A percentile compares a stretch with the other conserved stretches of the same genome.
These are phyloP conservation scores for Achlya hypogyna DNA, from an alignment of 352 stramenopile genomes.

Conservation along the genomic window DNA sequence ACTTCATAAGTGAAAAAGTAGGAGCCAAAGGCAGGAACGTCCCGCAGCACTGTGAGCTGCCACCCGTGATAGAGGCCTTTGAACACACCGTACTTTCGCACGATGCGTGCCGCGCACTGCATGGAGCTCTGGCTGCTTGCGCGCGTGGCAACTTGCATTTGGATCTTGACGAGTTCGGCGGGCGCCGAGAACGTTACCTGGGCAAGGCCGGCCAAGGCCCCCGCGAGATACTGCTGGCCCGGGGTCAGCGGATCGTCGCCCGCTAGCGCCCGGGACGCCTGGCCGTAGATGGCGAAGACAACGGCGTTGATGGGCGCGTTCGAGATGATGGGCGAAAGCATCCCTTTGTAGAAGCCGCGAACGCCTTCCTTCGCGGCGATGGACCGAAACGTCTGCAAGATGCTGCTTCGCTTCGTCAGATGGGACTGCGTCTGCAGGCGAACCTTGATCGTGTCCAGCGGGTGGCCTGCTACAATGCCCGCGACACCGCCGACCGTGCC, in stretches of 20 bases:
- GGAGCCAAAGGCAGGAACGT: constrained; percentile 66
- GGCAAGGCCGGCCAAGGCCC: constrained; percentile 46
- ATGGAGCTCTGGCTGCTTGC: constrained; percentile 38
- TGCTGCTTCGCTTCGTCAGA: constrained; percentile 22
- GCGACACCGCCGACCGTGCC: constrained; percentile 72
- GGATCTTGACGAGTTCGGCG: constrained; percentile 78
- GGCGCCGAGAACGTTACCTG: constrained; percentile 65
- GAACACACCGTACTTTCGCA: constrained; percentile 29
- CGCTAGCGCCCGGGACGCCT: constrained; percentile 37
- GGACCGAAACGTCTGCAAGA: constrained; percentile 38
- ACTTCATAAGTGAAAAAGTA: constrained; percentile 79
- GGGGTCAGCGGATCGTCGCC: constrained; percentile 30
- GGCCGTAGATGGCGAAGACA: constrained; percentile 69
- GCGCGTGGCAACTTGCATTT: constrained; percentile 58
- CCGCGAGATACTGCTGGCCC: constrained; percentile 44
- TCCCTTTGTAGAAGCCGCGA: constrained; percentile 57
- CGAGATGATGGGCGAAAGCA: constrained; percentile 67
- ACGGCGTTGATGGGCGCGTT: constrained; percentile 82
- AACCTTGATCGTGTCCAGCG: constrained; percentile 82
- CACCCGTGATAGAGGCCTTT: constrained; percentile 53
- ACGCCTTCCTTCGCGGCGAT: constrained; percentile 52
- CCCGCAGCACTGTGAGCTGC: constrained; percentile 55
- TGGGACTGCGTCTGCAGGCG: constrained; percentile 54
- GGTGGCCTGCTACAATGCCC: constrained; percentile 67
- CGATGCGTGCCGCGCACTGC: constrained; percentile 35